Base-by-base conservation (phyloP, 495 filamentous ascomycete genomes). In the Penicillium atrosanguineum region DNA sequence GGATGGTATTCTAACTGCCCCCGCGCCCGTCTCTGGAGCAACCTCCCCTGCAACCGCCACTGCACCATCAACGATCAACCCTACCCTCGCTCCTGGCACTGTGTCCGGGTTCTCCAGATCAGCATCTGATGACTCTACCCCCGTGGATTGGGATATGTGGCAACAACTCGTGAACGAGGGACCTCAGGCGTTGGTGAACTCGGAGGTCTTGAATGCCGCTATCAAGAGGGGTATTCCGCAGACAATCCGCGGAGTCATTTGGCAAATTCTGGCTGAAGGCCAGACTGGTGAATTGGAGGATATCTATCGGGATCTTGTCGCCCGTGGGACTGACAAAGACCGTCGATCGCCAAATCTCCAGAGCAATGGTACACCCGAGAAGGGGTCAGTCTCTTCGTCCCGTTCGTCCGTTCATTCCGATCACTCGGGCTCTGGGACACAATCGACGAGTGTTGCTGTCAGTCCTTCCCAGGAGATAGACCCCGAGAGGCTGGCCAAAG, bases 111-210 rank as follows among this genome's bases (percentile, higher is more conserved):
- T 89, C 37, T 82, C 82, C 16, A 81, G 86, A 4, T 87, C 90
- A 9, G 78, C 83, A 15, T 73, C 70, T 3, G 88, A 91, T 56
- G 73, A 80, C 15, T 77, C 79, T 6, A 75, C 80, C 7, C 79
- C 82, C 3, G 90, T 99, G 14, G 90, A 99, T 64, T 99, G 94
- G 94, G 95, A 97, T 69, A 72, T 99, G 18, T 99, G 94, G 94
- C 92, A 99, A 69, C 77, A 87, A 16, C 87, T 99, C 1, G 94
- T 99, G 28, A 91, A 96, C 57, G 87, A 95, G 74, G 94, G 95
- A 2, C 88, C 91, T 11, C 84, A 87, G 29, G 92, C 90, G 8
- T 85, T 97, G 53, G 88, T 89, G 26, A 95, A 88, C 60, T 80
- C 91, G 4, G 88, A 92, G 50, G 92, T 96, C 61, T 72, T 99